These are phyloP conservation scores for Trametes elegans DNA, from an alignment of 768 basidiomycete genomes.

Conservation along the genomic window DNA sequence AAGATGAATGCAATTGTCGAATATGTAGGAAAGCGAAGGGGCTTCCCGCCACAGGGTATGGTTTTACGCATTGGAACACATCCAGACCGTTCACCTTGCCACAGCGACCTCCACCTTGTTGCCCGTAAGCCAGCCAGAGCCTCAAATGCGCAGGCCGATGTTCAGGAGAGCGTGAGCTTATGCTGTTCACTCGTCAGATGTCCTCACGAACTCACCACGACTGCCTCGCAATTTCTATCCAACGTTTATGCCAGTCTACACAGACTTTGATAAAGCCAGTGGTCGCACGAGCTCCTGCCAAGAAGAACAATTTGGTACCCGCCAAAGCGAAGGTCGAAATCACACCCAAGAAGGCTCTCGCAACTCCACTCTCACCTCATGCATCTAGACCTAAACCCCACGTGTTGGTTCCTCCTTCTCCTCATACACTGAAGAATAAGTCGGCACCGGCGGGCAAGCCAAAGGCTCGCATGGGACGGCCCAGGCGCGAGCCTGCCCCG, in stretches of 20 bases:
- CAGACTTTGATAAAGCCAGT: too few species aligned
- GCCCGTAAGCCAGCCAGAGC: slow-evolving; percentile 38
- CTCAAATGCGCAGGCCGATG: slow-evolving; percentile 37
- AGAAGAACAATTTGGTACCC: not conserved
- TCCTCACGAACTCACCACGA: slow-evolving; percentile 34
- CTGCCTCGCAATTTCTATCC: too few species aligned
- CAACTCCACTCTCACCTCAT: not conserved
- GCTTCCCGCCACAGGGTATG: slow-evolving; percentile 58
- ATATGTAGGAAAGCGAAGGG: slow-evolving; percentile 64
- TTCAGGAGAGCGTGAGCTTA: slow-evolving; percentile 17
- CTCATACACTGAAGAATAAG: not conserved
- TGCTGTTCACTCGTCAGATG: slow-evolving; percentile 27
- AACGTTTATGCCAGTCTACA: too few species aligned
- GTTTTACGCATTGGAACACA: not conserved
- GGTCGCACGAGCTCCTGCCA: too few species aligned
- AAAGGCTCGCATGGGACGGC: slow-evolving; percentile 16
- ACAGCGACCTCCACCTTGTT: slow-evolving; percentile 38
- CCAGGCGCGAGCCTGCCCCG: slow-evolving; percentile 22
- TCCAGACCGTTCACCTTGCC: not conserved
- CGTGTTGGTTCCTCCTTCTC: slow-evolving; percentile 7
- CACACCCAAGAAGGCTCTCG: not conserved
- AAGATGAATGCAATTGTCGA: slow-evolving; percentile 65
- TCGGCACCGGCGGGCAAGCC: slow-evolving; percentile 1
- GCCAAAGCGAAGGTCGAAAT: not conserved
- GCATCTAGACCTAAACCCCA: slow-evolving; percentile 1